A percentile compares a stretch with the other conserved stretches of the same genome.
These are phyloP conservation scores for Microcyclosporella mali DNA, from an alignment of 2,329 filamentous ascomycete species.

Conservation along the genomic window DNA sequence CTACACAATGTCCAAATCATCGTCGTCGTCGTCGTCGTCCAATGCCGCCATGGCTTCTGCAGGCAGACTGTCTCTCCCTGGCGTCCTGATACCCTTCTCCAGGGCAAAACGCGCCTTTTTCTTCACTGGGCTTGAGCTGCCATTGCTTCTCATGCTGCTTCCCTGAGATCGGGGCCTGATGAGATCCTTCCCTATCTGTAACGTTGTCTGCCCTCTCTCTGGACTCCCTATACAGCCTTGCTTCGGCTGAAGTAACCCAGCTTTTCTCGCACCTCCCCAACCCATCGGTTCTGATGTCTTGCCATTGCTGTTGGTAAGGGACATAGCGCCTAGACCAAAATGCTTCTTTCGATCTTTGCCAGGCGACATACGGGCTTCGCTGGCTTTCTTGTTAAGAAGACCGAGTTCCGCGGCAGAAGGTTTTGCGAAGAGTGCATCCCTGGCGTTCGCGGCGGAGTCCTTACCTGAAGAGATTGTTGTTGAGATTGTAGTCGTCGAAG, in stretches of 20 bases:
- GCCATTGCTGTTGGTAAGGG: conserved; percentile 19
- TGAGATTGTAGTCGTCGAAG: conserved; percentile 13
- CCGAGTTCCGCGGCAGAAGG: conserved; percentile 34
- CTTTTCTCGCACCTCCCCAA: conserved; percentile 43
- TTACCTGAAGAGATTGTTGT: conserved; percentile 10
- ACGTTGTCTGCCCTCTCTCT: conserved; percentile 28
- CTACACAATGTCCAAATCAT: conserved; percentile 45
- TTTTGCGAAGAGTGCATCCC: conserved; percentile 17
- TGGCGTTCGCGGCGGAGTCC: conserved; percentile 9
- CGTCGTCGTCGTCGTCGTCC: conserved; percentile 39
- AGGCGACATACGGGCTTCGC: conserved; percentile 37
- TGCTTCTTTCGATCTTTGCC: conserved; percentile 37
- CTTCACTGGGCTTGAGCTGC: conserved; percentile 37
- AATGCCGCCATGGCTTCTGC: conserved; percentile 32
- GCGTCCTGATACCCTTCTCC: conserved; percentile 46
- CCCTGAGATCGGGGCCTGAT: conserved; percentile 19
- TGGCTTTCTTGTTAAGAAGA: conserved; percentile 40
- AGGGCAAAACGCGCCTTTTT: conserved; percentile 45
- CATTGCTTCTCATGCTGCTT: conserved; percentile 18
- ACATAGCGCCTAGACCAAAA: conserved; percentile 30
- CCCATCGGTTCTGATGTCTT: conserved; percentile 38
- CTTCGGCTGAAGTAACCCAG: conserved; percentile 35
- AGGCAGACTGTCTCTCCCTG: conserved; percentile 41
- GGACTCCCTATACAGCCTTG: conserved; percentile 18
- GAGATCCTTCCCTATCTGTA: conserved; percentile 4